phyloP scores from a whole-genome alignment of 306 rosid genomes.

The Betula pendula region DNA sequence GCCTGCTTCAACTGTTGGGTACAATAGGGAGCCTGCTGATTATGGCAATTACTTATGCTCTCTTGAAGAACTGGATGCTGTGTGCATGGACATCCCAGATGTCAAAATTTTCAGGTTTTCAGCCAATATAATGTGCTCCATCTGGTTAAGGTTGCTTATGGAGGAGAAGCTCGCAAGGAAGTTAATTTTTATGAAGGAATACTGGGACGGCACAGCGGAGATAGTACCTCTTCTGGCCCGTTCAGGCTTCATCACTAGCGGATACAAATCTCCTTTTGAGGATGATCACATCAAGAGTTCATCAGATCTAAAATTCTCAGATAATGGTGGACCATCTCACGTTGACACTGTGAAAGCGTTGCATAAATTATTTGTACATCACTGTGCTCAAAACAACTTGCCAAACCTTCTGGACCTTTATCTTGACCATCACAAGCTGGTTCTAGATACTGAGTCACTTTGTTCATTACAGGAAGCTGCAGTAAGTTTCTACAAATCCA shows the following conservation, averaged over 20 bases:
- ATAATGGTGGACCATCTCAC: conserved; percentile 24
- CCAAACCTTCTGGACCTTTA: conserved; percentile 88
- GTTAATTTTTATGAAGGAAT: conserved; percentile 79
- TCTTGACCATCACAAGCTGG: conserved; percentile 73
- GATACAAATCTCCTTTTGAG: conserved; percentile 29
- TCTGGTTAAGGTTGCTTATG: conserved; percentile 73
- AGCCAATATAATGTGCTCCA: conserved; percentile 52
- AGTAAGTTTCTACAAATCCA: conserved; percentile 62
- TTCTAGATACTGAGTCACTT: conserved; percentile 60
- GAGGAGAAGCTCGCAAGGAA: conserved; percentile 76
- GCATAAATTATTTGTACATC: conserved; percentile 65
- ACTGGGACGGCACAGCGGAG: conserved; percentile 84
- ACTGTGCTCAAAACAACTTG: conserved; percentile 70
- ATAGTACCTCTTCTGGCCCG: conserved; percentile 71
- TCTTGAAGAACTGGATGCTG: conserved; percentile 83
- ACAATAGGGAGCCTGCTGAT: conserved; percentile 53
- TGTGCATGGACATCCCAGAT: conserved; percentile 65
- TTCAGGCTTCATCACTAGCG: conserved; percentile 65
- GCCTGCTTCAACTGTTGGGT: conserved; percentile 50
- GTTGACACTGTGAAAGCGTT: conserved; percentile 56
- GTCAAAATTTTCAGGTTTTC: conserved; percentile 65
- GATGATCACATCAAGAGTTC: conserved; percentile 52
- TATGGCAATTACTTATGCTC: conserved; percentile 63
- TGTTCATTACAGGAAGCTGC: conserved; percentile 67
- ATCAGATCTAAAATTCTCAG: conserved; percentile 32